Percentiles rank a stretch among this genome's conserved stretches.
Conservation (phyloP, 306 rosid species). For the Vigna hirtella region DNA sequence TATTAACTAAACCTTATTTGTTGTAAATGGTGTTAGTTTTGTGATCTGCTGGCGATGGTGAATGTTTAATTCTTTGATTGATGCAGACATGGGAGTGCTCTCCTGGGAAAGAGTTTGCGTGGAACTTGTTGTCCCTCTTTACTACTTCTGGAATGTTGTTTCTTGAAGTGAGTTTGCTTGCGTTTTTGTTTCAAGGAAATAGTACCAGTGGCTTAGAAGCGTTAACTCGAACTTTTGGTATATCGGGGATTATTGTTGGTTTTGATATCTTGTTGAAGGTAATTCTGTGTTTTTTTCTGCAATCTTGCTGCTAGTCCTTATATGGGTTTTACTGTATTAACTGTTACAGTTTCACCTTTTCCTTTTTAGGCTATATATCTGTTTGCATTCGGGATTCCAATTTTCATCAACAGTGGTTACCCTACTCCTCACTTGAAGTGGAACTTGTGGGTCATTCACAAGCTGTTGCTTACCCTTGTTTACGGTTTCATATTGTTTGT, state of each 20-base stretch:
- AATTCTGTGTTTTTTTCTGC: slow-evolving; percentile 19
- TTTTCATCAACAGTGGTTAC: slow-evolving; percentile 65
- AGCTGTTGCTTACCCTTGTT: slow-evolving; percentile 68
- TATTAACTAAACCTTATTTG: not conserved
- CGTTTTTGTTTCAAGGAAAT: slow-evolving; percentile 95
- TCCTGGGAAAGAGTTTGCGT: slow-evolving; percentile 68
- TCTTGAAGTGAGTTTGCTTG: slow-evolving; percentile 95
- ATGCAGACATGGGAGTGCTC: slow-evolving; percentile 88
- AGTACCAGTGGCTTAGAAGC: slow-evolving; percentile 75
- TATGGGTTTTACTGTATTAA: slow-evolving; percentile 9
- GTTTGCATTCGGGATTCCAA: slow-evolving; percentile 81
- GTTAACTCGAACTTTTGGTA: slow-evolving; percentile 75
- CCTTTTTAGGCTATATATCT: slow-evolving; percentile 76
- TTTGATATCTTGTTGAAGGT: slow-evolving; percentile 88
- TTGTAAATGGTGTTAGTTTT: not conserved
- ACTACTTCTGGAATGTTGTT: slow-evolving; percentile 95
- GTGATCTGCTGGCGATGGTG: not conserved
- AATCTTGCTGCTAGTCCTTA: slow-evolving; percentile 18
- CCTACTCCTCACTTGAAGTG: slow-evolving; percentile 64
- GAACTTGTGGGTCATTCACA: slow-evolving; percentile 91
- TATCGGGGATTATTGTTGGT: slow-evolving; percentile 85
- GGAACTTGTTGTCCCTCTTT: slow-evolving; percentile 84
- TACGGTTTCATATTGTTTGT: slow-evolving; percentile 79
- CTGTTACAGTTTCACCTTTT: slow-evolving; percentile 26
- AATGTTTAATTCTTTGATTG: slow-evolving; percentile 28